These are phyloP conservation scores for Diaporthe nobilis DNA, from an alignment of 2,329 filamentous ascomycete species.

Conservation along the genomic window DNA sequence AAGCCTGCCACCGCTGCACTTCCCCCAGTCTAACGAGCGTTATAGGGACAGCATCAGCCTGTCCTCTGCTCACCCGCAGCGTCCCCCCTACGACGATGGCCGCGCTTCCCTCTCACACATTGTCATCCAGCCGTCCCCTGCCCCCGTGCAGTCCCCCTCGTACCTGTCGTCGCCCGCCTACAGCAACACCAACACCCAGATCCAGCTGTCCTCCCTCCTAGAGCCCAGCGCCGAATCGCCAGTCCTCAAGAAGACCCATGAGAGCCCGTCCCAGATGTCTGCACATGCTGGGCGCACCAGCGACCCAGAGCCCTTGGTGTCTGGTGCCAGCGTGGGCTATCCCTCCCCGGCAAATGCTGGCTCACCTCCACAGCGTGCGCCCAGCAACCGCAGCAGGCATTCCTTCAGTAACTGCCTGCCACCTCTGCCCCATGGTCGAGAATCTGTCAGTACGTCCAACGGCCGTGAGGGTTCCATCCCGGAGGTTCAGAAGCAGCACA, in stretches of 20 bases:
- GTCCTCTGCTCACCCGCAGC: constrained; percentile 6
- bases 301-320: constrained; percentile 44
- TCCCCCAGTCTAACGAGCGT: constrained; percentile 18
- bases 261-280: constrained; percentile 36
- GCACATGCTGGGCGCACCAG: constrained; percentile 14
- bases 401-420: constrained; percentile 34
- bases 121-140: constrained; percentile 25
- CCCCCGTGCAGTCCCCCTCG: constrained; percentile 5
- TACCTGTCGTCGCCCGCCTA: constrained; percentile 39
- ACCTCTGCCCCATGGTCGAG: constrained; percentile 8
- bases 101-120: constrained; percentile 27
- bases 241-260: constrained; percentile 22
- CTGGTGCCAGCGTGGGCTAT: constrained; percentile 49
- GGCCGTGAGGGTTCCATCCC: constrained; percentile 42
- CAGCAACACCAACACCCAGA: constrained; percentile 36
- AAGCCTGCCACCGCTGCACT: constrained; percentile 16
- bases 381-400: background rate
- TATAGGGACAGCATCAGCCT: constrained; percentile 31
- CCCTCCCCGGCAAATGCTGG: constrained; percentile 47
- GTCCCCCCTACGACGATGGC: constrained; percentile 22
- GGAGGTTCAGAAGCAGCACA: constrained; percentile 39
- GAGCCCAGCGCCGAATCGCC: constrained; percentile 38
- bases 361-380: constrained; percentile 13
- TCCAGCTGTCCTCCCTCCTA: constrained; percentile 43
- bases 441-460: constrained; percentile 45